Evolutionary conservation across 352 stramenopile genomes (phyloP), one percentile per base, ranked within the genome.

Genomic region (Phytopythium sindhum): DNA sequence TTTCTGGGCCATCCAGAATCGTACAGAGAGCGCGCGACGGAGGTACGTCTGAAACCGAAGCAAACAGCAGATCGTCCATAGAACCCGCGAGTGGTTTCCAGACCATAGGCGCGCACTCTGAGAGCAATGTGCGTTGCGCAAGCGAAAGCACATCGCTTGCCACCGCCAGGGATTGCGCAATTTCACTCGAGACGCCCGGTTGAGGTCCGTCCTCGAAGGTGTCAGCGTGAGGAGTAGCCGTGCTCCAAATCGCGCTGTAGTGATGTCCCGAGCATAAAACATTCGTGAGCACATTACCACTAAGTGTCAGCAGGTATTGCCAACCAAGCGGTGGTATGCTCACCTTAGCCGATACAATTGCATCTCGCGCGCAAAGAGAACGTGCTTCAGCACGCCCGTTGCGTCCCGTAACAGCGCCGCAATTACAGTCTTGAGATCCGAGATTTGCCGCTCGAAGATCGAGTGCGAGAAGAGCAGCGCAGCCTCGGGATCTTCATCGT

Each of bases 371-470:
- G 67, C 61, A 33, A 61, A 57, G 23, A 70, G 63, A 17, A 21
- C 53, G 11, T 64, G 51, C 24, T 82, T 41, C 14, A 89, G 4
- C 6, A 60, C 58, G 21, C 72, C 57, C 33, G 70, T 72, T 11
- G 61, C 44, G 29, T 58, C 67, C 15, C 75, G 54, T 6, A 90
- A 61, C 31, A 88, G 47, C 8, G 63, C 65, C 26, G 63, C 62
- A 4, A 66, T 66, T 3, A 89, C 61, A 1, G 60, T 56, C 47
- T 74, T 82, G 31, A 87, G 74, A 24, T 88, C 73, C 1, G 48
- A 54, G 52, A 88, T 73, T 56, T 88, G 79, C 11, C 70, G 71
- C 66, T 93, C 84, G 64, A 90, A 93, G 47, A 89, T 87, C n/a
- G 80, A 86, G 63, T 84, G 77, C 47, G 75, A 81, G 63, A 92